Evolutionary conservation across 768 basidiomycete genomes (phyloP).

Genomic region (Lactarius trivialis): DNA sequence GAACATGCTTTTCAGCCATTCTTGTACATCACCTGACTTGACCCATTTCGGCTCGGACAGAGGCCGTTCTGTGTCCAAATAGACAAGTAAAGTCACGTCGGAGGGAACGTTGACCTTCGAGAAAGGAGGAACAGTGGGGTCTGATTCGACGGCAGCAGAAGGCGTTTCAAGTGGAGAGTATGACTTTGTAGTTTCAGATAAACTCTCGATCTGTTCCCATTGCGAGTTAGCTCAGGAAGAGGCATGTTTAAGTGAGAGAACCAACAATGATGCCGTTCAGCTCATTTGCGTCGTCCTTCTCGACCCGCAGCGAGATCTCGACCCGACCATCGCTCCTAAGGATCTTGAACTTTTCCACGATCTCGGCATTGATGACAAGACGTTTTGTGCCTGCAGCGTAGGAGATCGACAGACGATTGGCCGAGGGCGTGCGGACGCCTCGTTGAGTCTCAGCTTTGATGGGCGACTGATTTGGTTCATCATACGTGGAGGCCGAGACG

Average conservation of each 20-base stretch:
- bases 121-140: conserved; percentile 70
- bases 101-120: conserved; percentile 45
- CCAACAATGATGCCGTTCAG: conserved; percentile 74
- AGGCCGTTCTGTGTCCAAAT: conserved; percentile 83
- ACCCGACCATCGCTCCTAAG: conserved; percentile 79
- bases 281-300: conserved; percentile 46
- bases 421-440: conserved; percentile 49
- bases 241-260: conserved; percentile 20
- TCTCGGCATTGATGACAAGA: conserved; percentile 82
- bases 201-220: conserved; percentile 61
- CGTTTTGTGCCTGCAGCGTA: conserved; percentile 86
- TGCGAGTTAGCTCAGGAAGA: neutral
- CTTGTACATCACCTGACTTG: conserved; percentile 88
- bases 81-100: conserved; percentile 58
- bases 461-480: conserved; percentile 15
- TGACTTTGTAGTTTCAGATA: conserved; percentile 64
- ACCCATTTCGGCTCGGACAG: conserved; percentile 97
- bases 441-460: conserved; percentile 28
- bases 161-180: conserved; percentile 54
- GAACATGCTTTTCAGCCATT: conserved; percentile 87
- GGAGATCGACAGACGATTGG: conserved; percentile 88
- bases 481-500: conserved; percentile 17
- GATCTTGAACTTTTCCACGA: conserved; percentile 75
- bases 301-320: conserved; percentile 65
- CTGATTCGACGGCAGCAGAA: conserved; percentile 39